Conservation (phyloP, 129 eudicot species). For the Pseudognaphalium luteoalbum region DNA sequence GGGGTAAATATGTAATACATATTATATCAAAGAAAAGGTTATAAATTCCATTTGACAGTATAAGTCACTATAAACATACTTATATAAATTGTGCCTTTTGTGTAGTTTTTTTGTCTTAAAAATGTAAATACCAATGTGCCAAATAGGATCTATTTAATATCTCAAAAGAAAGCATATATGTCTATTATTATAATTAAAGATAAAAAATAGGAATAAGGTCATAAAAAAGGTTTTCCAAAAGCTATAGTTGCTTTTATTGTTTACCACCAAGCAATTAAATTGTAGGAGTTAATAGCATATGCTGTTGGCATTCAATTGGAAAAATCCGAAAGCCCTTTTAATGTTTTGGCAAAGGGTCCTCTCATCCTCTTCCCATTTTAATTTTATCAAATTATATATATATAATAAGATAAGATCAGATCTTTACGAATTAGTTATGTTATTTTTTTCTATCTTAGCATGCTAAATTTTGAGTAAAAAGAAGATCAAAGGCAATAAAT, state of each 20-base stretch:
- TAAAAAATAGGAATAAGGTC: neutral
- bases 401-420: too few relatives aligned
- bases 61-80: too few relatives aligned
- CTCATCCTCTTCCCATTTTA: conserved; percentile 23
- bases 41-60: too few relatives aligned
- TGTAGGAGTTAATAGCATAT: conserved; percentile 35
- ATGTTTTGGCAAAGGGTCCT: conserved; percentile 36
- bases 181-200: neutral
- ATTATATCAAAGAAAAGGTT: too few relatives aligned
- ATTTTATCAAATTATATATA: too few relatives aligned
- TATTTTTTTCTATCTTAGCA: too few relatives aligned
- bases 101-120: too few relatives aligned
- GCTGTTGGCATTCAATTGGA: conserved; percentile 41
- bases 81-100: too few relatives aligned
- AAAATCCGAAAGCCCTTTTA: conserved; percentile 25
- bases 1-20: too few relatives aligned
- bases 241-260: conserved; percentile 33
- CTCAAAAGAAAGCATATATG: neutral
- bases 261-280: conserved; percentile 32
- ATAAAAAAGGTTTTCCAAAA: conserved; percentile 23
- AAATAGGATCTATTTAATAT: neutral
- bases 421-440: too few relatives aligned
- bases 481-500: too few relatives aligned
- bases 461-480: too few relatives aligned
- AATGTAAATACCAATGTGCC: neutral